Conservation (phyloP, 176 grass and related monocot genomes). For the Aegilops bicornis region DNA sequence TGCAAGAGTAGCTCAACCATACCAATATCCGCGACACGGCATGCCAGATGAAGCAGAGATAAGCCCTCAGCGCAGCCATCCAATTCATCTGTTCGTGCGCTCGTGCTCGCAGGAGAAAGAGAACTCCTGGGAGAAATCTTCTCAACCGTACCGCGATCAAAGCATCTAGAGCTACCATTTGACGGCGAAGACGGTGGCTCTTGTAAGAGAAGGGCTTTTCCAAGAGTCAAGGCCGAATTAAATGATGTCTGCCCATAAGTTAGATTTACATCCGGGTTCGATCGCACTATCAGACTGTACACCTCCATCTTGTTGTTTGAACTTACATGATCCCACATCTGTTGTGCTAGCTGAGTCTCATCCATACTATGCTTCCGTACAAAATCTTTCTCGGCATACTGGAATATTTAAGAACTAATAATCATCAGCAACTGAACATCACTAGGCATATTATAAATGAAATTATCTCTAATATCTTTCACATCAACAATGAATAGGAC, state of each 20-base stretch:
- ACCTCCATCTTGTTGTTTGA: conserved; percentile 79
- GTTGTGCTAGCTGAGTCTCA: conserved; percentile 55
- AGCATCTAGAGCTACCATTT: conserved; percentile 46
- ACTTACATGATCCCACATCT: conserved; percentile 84
- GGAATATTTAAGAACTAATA: conserved; percentile 36
- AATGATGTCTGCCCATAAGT: conserved; percentile 44
- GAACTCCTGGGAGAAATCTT: conserved; percentile 44
- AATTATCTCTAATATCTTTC: not conserved
- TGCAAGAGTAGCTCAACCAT: conserved; percentile 98
- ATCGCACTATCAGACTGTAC: conserved; percentile 78
- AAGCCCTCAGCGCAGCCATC: conserved; percentile 64
- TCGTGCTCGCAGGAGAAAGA: conserved; percentile 52
- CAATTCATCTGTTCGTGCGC: conserved; percentile 26
- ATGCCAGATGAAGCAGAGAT: conserved; percentile 89
- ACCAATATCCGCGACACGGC: conserved; percentile 67
- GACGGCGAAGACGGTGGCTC: conserved; percentile 56
- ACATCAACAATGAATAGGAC: not conserved
- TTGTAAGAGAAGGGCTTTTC: conserved; percentile 79
- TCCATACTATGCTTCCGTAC: conserved; percentile 49
- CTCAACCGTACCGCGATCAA: conserved; percentile 14
- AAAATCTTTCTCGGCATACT: conserved; percentile 94
- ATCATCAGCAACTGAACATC: conserved; percentile 2
- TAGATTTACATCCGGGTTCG: conserved; percentile 71
- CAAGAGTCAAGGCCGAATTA: conserved; percentile 61
- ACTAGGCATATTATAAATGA: not conserved